Base-by-base conservation (phyloP, 129 eudicot genomes). In the Pseudognaphalium luteoalbum region DNA sequence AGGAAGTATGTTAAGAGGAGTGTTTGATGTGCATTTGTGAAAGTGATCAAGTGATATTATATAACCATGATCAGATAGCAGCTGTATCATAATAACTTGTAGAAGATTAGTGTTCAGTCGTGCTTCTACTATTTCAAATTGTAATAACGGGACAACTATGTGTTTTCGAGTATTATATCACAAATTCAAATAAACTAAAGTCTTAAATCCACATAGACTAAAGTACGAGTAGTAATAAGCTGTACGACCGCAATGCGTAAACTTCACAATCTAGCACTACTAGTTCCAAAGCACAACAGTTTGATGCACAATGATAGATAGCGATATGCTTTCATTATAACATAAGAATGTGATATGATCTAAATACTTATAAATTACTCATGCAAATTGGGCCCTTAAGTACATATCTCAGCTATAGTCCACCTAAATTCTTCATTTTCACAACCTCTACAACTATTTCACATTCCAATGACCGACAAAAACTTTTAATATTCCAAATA, bases 381-480 rank as follows among this genome's bases (percentile, higher is more conserved):
- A 22, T 22, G 44, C 54, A 77, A 77, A 68, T 57, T 58, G 44
- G 15, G 67, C 15, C 47, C 42, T 51, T 68, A 69, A 25, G 70
- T 14, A 42, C n/a, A 56, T 67, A 56, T 76, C 80, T 67, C 19
- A 25, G 32, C 37, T 67, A 21, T 67, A 15, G 52, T 21, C 66
- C 74, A 66, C 74, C 57, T 37, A 66, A 59, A 67, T 58, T 70
- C 70, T 32, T 75, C 47, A 25, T 47, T 63, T 75, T 15, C 2
- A 20, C 69, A 60, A 37, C 9, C 5, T 37, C 22, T 9, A 35
- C 72, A 56, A 54, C 75, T 4, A 4, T 25, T 54, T 77, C 37
- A 21, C 57, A 11, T 69, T 35, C 41, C 47, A 39, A 2, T 39
- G 47, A 0, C 47, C 8, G 8, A 39, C 47, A 8, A 39, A 39